Evolutionary conservation across 108 stramenopile genomes (phyloP), one percentile per base, ranked within the genome.

Genomic region (Cyclotella distinguenda): DNA sequence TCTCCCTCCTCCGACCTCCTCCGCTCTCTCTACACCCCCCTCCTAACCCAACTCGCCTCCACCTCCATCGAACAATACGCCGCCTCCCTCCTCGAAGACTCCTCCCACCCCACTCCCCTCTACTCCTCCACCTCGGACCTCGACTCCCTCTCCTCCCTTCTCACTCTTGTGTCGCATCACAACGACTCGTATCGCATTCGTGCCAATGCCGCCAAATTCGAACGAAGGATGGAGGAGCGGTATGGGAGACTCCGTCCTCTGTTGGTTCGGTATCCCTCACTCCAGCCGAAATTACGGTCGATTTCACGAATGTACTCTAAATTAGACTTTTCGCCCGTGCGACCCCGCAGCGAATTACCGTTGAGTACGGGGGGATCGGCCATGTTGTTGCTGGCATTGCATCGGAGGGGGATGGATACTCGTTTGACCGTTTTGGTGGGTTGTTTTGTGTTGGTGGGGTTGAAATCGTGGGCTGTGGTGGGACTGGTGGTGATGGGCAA

Each of bases 381-480:
- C 33, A 84, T 94, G 43, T 50, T 91, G 0, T 68, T 94, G 31
- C 90, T 94, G 57, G 90, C 91, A 86, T 86, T 94, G 88, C 83
- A 89, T 32, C 64, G 92, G 30, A 85, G 87, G 32, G 66, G 75
- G 19, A 66, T 91, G 12, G 19, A 62, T 27, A 72, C 74, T 82
- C 70, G 89, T 40, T 70, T 83, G 1, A 16, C 86, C 52, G 13
- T 84, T 8, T 60, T 94, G 59, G 70, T 87, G 15, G 70, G 82
- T 0, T 55, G 80, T 0, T 94, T 91, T 65, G 81, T 85, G n/a
- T 31, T 94, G 45, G 79, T 94, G 15, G 93, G 93, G 7, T 65
- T 94, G 51, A 88, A 90, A 59, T 90, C 93, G 8, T 94, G 93
- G 93, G 93, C 93, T 2, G 64, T 94, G 65, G 88, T 94, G 7